Evolutionary conservation across 1,284 basidiomycete genomes (phyloP).

Genomic region (Pterulicium gracile): DNA sequence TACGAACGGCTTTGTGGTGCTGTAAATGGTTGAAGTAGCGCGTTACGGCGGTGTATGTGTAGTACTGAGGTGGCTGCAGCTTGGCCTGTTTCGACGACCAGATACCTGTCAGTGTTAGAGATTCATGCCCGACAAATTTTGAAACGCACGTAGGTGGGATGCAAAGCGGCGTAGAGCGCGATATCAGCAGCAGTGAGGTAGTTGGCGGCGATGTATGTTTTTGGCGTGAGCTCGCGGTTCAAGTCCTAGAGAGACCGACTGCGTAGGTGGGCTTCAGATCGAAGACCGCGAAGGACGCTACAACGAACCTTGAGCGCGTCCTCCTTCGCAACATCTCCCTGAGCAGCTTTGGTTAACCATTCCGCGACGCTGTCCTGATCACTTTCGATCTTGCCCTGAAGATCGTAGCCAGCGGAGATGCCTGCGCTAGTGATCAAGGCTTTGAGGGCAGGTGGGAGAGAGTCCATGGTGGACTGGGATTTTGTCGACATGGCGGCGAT

Average conservation of each 20-base stretch:
- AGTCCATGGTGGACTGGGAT: neutral
- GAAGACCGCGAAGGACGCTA: slow-evolving; percentile 3
- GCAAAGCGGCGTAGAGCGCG: slow-evolving; percentile 73
- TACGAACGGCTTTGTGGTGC: slow-evolving; percentile 47
- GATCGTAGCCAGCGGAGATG: slow-evolving; percentile 16
- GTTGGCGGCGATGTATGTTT: slow-evolving; percentile 77
- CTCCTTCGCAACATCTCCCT: slow-evolving; percentile 37
- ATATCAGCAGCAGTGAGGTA: slow-evolving; percentile 82
- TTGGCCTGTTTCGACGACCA: slow-evolving; percentile 43
- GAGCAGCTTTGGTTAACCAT: slow-evolving; percentile 60
- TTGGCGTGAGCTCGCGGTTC: slow-evolving; percentile 60
- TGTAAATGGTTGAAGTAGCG: slow-evolving; percentile 95
- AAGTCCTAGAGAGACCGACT: slow-evolving; percentile 41
- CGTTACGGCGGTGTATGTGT: slow-evolving; percentile 69
- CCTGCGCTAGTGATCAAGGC: neutral
- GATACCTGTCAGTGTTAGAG: too few relatives aligned
- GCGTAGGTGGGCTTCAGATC: neutral
- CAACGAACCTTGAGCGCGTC: slow-evolving; percentile 37
- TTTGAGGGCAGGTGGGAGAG: neutral
- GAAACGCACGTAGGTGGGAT: slow-evolving; percentile 62
- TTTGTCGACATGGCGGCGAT: neutral
- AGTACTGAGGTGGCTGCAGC: slow-evolving; percentile 56
- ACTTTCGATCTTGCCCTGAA: slow-evolving; percentile 45
- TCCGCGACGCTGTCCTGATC: slow-evolving; percentile 51
- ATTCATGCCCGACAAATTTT: too few relatives aligned